A percentile compares a stretch with the other conserved stretches of the same genome.
Conservation (phyloP, 345 rosid species). For the Lepidium africanum region DNA sequence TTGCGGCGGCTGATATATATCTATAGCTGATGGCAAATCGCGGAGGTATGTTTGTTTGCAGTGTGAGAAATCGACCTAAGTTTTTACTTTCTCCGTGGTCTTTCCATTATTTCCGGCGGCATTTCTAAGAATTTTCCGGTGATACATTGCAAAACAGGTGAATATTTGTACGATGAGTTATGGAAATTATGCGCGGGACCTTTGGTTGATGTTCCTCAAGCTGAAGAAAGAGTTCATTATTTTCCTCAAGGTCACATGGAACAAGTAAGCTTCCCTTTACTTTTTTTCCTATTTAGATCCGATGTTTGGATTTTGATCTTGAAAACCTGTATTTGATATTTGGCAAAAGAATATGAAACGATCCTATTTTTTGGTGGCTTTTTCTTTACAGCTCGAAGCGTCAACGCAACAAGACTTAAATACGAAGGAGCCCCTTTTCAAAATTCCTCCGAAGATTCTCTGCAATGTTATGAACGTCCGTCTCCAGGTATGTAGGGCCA, state of each 20-base stretch:
- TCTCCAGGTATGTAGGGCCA: constrained; percentile 45
- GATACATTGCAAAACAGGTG: not conserved
- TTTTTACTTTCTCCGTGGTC: not conserved
- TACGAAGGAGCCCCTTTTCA: constrained; percentile 61
- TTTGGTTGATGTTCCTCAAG: constrained; percentile 62
- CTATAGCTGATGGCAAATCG: constrained; percentile 42
- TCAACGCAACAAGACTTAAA: constrained; percentile 72
- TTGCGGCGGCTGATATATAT: not conserved
- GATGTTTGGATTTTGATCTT: not conserved
- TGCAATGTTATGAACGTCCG: constrained; percentile 71
- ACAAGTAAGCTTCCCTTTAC: constrained; percentile 37
- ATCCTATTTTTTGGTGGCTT: constrained; percentile 25
- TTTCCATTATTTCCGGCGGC: constrained; percentile 4
- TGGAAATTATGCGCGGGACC: constrained; percentile 94
- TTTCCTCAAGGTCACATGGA: constrained; percentile 98
- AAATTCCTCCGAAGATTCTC: constrained; percentile 71
- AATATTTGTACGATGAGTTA: constrained; percentile 53
- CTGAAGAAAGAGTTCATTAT: constrained; percentile 58
- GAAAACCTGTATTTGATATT: not conserved
- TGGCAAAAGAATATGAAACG: not conserved
- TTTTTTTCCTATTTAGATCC: not conserved
- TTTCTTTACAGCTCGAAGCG: constrained; percentile 59
- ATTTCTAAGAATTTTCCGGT: not conserved
- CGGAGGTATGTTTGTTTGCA: constrained; percentile 35
- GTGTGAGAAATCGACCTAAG: not conserved